Evolutionary conservation across 371 early-diverging fungal genomes (phyloP).

Genomic region (Umbelopsis sp.): DNA sequence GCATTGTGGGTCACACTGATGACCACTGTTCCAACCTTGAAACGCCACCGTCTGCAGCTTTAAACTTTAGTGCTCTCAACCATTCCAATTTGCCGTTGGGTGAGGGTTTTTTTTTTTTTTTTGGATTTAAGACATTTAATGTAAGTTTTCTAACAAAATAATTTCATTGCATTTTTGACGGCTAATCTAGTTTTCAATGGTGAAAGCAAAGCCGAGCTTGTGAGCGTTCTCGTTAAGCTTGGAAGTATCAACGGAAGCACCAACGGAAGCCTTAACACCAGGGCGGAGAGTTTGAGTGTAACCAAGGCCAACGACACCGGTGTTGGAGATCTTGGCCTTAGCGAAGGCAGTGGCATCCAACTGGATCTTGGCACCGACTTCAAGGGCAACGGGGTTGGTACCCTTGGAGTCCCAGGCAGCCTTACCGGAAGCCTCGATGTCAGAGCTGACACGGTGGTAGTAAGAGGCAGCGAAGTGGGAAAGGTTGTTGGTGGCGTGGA

Average conservation of each 20-base stretch:
- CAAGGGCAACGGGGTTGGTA: constrained; percentile 78
- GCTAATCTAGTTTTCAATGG: constrained; percentile 78
- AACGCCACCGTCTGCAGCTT: no score
- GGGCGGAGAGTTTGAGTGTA: constrained; percentile 93
- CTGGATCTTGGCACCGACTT: constrained; percentile 94
- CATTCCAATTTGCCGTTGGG: no score
- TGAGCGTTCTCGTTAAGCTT: constrained; percentile 92
- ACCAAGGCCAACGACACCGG: constrained; percentile 90
- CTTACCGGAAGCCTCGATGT: constrained; percentile 92
- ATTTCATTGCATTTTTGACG: constrained; percentile 1
- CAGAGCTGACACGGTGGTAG: constrained; percentile 92
- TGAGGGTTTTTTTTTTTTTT: no score
- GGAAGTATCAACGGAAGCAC: constrained; percentile 91
- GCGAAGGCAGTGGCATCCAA: constrained; percentile 89
- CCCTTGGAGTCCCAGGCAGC: constrained; percentile 89
- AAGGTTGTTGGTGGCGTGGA: constrained; percentile 80
- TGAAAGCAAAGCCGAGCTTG: constrained; percentile 91
- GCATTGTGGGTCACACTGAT: no score
- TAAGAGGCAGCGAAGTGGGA: constrained; percentile 85
- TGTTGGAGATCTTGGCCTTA: constrained; percentile 97
- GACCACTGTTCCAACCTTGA: no score
- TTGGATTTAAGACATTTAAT: not conserved
- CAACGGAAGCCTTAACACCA: constrained; percentile 94
- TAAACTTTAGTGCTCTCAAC: not conserved
- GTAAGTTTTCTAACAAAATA: constrained; percentile 16